Conservation (phyloP, 495 filamentous ascomycete species). For the Hypoxylon cercidicola region DNA sequence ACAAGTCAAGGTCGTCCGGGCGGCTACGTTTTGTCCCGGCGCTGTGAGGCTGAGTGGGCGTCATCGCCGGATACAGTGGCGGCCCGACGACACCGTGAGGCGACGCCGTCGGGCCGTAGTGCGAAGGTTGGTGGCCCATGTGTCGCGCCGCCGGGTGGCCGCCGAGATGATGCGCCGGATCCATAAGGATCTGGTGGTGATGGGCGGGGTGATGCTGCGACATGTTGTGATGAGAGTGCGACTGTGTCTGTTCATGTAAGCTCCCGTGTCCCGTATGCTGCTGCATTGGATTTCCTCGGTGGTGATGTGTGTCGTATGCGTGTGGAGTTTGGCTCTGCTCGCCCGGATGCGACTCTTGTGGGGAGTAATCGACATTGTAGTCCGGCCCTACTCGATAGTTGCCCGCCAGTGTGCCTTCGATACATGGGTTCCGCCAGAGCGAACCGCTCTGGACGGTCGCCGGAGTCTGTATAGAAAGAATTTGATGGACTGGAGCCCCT, state of each 20-base stretch:
- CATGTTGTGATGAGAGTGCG: constrained; percentile 59
- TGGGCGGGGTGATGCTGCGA: constrained; percentile 62
- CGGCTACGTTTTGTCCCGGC: constrained; percentile 58
- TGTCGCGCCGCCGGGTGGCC: constrained; percentile 57
- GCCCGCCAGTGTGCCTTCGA: constrained; percentile 73
- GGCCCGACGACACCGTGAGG: constrained; percentile 56
- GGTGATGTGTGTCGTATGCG: constrained; percentile 63
- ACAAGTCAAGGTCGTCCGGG: constrained; percentile 61
- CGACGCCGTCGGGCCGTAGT: constrained; percentile 54
- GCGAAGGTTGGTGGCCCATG: constrained; percentile 58
- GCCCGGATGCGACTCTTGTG: constrained; percentile 67
- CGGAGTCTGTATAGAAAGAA: constrained; percentile 64
- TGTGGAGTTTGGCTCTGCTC: constrained; percentile 63
- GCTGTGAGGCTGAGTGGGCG: constrained; percentile 53
- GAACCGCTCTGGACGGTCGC: constrained; percentile 74
- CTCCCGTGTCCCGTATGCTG: constrained; percentile 55
- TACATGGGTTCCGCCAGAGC: constrained; percentile 79
- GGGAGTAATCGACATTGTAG: constrained; percentile 72
- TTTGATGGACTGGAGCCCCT: constrained; percentile 59
- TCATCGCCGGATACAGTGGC: constrained; percentile 56
- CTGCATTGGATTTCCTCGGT: constrained; percentile 51
- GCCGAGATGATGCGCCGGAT: constrained; percentile 57
- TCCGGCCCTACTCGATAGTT: constrained; percentile 68
- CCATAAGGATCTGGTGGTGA: constrained; percentile 61
- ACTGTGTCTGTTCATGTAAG: constrained; percentile 57